Evolutionary conservation across 352 stramenopile species (phyloP).

Genomic region (Phytophthora brassicae): DNA sequence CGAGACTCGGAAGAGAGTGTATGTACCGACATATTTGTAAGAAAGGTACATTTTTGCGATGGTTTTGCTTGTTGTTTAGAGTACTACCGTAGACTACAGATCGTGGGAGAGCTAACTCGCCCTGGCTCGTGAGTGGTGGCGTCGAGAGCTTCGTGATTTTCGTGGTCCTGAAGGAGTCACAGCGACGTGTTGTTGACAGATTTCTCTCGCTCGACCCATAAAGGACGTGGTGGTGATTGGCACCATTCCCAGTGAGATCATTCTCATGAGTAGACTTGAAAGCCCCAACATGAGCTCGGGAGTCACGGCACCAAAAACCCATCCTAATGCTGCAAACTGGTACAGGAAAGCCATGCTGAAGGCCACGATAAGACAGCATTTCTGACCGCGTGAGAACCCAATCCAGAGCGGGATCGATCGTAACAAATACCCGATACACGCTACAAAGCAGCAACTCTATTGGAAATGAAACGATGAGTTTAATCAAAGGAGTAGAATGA

Average conservation of each 20-base stretch:
- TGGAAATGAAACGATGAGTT: background rate
- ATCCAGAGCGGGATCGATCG: conserved; percentile 55
- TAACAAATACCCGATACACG: conserved; percentile 63
- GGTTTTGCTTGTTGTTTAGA: background rate
- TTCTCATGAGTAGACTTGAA: conserved; percentile 68
- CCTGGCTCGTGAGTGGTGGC: conserved; percentile 36
- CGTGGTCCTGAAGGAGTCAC: conserved; percentile 1
- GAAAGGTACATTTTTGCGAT: background rate
- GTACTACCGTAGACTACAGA: too few relatives aligned
- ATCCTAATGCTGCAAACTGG: conserved; percentile 46
- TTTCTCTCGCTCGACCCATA: conserved; percentile 37
- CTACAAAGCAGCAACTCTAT: conserved; percentile 65
- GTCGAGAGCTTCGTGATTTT: conserved; percentile 26
- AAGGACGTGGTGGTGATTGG: conserved; percentile 73
- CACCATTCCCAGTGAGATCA: conserved; percentile 74
- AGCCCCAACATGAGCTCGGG: conserved; percentile 54
- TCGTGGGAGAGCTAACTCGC: conserved; percentile 17
- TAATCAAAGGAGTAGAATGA: background rate
- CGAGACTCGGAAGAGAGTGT: conserved; percentile 18
- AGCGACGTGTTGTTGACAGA: conserved; percentile 30
- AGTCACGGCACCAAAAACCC: conserved; percentile 43
- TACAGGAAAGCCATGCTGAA: conserved; percentile 48
- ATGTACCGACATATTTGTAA: conserved; percentile 31
- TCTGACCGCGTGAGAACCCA: conserved; percentile 55
- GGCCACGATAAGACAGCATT: conserved; percentile 48